phyloP scores from a whole-genome alignment of 441 rosid genomes.

The Erodium moschatum region DNA sequence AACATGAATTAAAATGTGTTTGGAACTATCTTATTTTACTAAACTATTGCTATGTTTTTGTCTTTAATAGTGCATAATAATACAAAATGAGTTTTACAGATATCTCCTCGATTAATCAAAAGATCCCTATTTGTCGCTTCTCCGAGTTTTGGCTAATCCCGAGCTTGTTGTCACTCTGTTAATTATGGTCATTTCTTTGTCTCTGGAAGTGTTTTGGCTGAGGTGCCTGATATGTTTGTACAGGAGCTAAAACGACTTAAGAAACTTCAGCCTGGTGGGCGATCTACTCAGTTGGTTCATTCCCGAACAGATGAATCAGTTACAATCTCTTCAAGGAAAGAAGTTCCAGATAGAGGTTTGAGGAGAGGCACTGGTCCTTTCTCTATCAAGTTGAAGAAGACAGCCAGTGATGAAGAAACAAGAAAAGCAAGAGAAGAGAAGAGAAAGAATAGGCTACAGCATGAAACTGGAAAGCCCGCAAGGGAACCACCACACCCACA shows the following conservation, averaged over 20 bases:
- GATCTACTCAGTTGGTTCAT: slow-evolving; percentile 33
- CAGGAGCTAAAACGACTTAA: slow-evolving; percentile 71
- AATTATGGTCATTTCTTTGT: background rate
- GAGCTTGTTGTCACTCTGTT: too few species aligned
- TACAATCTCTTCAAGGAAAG: slow-evolving; percentile 23
- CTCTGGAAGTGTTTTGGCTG: background rate
- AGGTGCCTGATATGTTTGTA: background rate
- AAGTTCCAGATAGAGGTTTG: slow-evolving; percentile 26
- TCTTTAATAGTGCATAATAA: too few species aligned
- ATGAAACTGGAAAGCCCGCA: slow-evolving; percentile 30
- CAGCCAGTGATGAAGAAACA: slow-evolving; percentile 29
- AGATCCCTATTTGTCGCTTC: too few species aligned
- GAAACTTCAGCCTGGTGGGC: slow-evolving; percentile 49
- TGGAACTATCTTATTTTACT: too few species aligned
- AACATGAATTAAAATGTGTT: too few species aligned
- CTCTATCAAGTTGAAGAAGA: slow-evolving; percentile 44
- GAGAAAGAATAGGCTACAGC: slow-evolving; percentile 32
- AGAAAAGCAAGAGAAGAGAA: slow-evolving; percentile 32
- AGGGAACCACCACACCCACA: slow-evolving; percentile 34
- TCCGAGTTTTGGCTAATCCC: too few species aligned
- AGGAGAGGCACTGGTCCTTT: slow-evolving; percentile 34
- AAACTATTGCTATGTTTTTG: too few species aligned
- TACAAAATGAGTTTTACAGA: too few species aligned
- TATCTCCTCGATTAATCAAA: too few species aligned
- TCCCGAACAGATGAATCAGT: slow-evolving; percentile 33